Percentiles rank a stretch among this genome's conserved stretches.
Conservation (phyloP, 805 yeast genomes). For the Candida coquimbonensis region DNA sequence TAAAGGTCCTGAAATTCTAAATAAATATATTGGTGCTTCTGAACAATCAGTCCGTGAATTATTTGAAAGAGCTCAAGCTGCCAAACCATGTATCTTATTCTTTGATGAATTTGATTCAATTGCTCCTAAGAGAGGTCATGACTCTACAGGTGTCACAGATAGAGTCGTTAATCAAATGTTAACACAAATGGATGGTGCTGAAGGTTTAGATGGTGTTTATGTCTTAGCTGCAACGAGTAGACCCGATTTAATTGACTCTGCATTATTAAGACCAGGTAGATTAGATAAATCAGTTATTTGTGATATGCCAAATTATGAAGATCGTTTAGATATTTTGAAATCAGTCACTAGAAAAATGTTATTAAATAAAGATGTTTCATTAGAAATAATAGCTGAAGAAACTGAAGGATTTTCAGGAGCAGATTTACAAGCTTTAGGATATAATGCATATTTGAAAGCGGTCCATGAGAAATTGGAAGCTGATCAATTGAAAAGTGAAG, state of each 20-base stretch:
- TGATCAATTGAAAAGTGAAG: constrained; percentile 29
- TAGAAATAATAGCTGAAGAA: constrained; percentile 44
- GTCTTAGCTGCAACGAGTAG: constrained; percentile 94
- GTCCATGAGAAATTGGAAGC: constrained; percentile 61
- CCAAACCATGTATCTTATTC: constrained; percentile 87
- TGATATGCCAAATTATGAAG: constrained; percentile 70
- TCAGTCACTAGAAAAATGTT: constrained; percentile 57
- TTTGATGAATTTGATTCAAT: constrained; percentile 96
- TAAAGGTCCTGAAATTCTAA: constrained; percentile 92
- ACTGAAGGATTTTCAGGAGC: constrained; percentile 90
- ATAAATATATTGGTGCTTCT: constrained; percentile 94
- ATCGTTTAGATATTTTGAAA: constrained; percentile 64
- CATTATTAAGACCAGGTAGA: constrained; percentile 91
- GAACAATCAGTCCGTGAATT: constrained; percentile 92
- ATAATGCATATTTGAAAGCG: constrained; percentile 85
- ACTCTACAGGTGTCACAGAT: constrained; percentile 96
- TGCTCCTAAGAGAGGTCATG: constrained; percentile 97
- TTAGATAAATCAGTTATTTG: constrained; percentile 88
- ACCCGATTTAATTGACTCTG: constrained; percentile 94
- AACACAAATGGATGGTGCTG: constrained; percentile 99
- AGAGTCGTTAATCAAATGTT: constrained; percentile 94
- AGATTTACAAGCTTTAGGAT: constrained; percentile 85
- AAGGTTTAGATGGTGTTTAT: constrained; percentile 93
- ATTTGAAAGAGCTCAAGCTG: constrained; percentile 90
- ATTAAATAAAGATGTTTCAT: constrained; percentile 40